Evolutionary conservation across 1,284 basidiomycete genomes (phyloP).

Genomic region (Trichosporon asahii): DNA sequence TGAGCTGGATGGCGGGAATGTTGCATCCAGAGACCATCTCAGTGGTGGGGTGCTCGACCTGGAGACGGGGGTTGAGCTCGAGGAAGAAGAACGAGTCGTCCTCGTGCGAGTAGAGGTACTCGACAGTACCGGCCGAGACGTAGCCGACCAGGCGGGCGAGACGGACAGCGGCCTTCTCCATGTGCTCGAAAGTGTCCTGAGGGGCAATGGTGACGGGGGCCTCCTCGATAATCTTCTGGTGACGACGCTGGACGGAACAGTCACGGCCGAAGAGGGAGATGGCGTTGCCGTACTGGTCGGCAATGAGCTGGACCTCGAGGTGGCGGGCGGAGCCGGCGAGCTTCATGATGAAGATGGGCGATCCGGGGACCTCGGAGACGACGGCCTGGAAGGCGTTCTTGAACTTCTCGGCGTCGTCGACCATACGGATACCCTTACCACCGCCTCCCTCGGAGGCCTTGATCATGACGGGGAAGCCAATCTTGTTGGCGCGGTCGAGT

Average conservation of each 20-base stretch:
- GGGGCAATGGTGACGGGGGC: conserved; percentile 97
- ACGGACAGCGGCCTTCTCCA: conserved; percentile 98
- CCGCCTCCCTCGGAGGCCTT: conserved; percentile 99
- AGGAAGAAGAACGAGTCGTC: conserved; percentile 96
- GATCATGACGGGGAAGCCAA: conserved; percentile 99
- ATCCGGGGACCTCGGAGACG: conserved; percentile 93
- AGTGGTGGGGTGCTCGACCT: conserved; percentile 98
- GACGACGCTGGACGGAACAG: conserved; percentile 98
- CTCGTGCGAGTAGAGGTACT: conserved; percentile 94
- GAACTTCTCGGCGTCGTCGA: conserved; percentile 79
- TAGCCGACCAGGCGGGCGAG: conserved; percentile 98
- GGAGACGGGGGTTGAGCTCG: conserved; percentile 98
- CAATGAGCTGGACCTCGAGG: conserved; percentile 95
- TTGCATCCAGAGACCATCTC: conserved; percentile 99
- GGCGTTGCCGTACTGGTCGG: conserved; percentile 99
- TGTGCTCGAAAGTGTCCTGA: conserved; percentile 84
- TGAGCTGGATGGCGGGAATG: conserved; percentile 93
- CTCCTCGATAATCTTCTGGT: conserved; percentile 99
- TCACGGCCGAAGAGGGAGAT: conserved; percentile 99
- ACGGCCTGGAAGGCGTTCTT: conserved; percentile 93
- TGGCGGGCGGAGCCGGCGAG: conserved; percentile 96
- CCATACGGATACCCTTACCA: conserved; percentile 96
- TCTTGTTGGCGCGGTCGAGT: conserved; percentile 73
- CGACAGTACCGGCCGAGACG: conserved; percentile 97
- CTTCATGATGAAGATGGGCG: conserved; percentile 99